Evolutionary conservation across 2,329 filamentous ascomycete genomes (phyloP).

Genomic region (Exophiala sp.): DNA sequence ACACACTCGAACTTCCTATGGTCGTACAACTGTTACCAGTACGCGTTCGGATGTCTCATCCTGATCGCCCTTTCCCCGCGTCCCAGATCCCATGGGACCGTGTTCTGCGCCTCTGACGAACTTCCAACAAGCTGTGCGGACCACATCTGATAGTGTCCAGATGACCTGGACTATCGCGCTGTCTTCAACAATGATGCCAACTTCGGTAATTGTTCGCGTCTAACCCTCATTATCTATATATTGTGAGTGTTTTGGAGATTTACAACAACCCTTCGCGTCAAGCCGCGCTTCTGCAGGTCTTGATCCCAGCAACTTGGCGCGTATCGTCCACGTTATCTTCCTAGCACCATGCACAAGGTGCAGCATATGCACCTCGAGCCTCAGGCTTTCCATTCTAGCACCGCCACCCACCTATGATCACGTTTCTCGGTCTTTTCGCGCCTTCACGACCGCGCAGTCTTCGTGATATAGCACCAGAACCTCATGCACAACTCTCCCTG

Average conservation of each 20-base stretch:
- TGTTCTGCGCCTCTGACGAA: no score
- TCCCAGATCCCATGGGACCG: no score
- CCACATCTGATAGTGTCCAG: no score
- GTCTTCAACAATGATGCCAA: no score
- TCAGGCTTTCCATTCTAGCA: slow-evolving; percentile 9
- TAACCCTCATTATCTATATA: background rate
- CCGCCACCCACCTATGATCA: slow-evolving; percentile 16
- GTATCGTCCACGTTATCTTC: slow-evolving; percentile 11
- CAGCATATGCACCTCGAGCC: slow-evolving; percentile 17
- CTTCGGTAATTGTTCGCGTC: no score
- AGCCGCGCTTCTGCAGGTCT: background rate
- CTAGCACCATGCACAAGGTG: slow-evolving; percentile 14
- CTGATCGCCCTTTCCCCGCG: background rate
- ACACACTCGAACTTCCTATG: background rate
- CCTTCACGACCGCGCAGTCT: slow-evolving; percentile 24
- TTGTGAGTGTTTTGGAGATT: background rate
- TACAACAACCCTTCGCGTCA: no score
- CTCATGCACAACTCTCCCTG: slow-evolving; percentile 16
- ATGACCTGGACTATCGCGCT: no score
- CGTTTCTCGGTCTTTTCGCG: slow-evolving; percentile 16
- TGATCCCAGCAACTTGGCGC: slow-evolving; percentile 8
- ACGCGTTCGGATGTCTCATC: background rate
- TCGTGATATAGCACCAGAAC: slow-evolving; percentile 28
- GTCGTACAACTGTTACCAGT: background rate
- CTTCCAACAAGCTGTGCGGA: no score